Conservation (phyloP, 2,329 filamentous ascomycete species). For the Sphaerulina musiva region DNA sequence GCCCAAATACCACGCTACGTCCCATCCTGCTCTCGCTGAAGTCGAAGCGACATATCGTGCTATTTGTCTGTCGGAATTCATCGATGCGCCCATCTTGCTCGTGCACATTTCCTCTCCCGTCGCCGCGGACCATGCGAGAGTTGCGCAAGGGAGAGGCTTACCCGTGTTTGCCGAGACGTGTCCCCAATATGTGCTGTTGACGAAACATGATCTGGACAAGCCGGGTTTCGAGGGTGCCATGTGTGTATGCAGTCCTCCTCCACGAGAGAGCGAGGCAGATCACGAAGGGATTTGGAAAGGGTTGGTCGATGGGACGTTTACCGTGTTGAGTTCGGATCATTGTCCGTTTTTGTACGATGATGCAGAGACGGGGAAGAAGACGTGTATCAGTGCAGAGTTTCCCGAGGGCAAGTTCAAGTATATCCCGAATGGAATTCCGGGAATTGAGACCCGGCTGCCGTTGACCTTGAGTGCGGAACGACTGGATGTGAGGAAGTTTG, state of each 20-base stretch:
- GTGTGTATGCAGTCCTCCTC: slow-evolving; percentile 50
- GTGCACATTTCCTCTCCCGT: slow-evolving; percentile 48
- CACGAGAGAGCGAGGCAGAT: slow-evolving; percentile 42
- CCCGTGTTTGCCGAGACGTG: slow-evolving; percentile 52
- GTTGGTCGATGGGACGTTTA: slow-evolving; percentile 48
- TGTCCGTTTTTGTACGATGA: slow-evolving; percentile 48
- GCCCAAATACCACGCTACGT: slow-evolving; percentile 48
- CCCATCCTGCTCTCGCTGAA: slow-evolving; percentile 47
- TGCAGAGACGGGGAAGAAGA: slow-evolving; percentile 45
- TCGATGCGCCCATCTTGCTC: slow-evolving; percentile 49
- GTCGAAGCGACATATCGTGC: slow-evolving; percentile 50
- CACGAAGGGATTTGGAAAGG: slow-evolving; percentile 49
- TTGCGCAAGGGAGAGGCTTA: slow-evolving; percentile 45
- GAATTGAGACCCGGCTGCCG: background rate
- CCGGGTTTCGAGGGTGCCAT: slow-evolving; percentile 52
- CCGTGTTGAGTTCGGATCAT: slow-evolving; percentile 47
- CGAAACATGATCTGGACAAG: slow-evolving; percentile 45
- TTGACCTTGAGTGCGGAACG: slow-evolving; percentile 35
- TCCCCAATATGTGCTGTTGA: slow-evolving; percentile 52
- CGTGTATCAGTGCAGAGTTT: slow-evolving; percentile 41
- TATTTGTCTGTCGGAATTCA: slow-evolving; percentile 46
- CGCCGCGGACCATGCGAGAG: slow-evolving; percentile 43
- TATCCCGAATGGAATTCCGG: background rate
- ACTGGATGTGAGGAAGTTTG: slow-evolving; percentile 46
- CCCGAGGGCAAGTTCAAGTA: slow-evolving; percentile 46